These are phyloP conservation scores for Thecaphora frezii DNA, from an alignment of 1,284 basidiomycete species.

Conservation along the genomic window DNA sequence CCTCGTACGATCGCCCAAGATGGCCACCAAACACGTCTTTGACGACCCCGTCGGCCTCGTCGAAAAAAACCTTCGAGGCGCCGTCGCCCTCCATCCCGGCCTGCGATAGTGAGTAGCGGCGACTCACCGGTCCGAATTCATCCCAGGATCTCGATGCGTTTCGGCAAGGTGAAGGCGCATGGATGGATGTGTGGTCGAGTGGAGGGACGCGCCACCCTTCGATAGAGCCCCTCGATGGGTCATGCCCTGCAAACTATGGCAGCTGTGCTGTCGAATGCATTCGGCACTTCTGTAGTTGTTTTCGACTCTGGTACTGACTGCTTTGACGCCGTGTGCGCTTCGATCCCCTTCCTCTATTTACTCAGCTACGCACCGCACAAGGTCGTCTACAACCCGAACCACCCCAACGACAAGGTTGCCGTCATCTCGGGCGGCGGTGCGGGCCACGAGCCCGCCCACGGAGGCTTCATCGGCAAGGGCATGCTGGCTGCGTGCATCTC, in stretches of 20 bases:
- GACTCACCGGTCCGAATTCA: background rate
- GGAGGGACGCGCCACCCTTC: no score
- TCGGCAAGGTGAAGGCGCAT: no score
- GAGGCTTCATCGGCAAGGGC: constrained; percentile 60
- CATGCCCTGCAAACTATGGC: no score
- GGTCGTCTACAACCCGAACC: constrained; percentile 53
- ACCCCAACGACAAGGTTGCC: constrained; percentile 61
- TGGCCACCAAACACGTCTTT: constrained; percentile 58
- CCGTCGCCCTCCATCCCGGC: constrained; percentile 53
- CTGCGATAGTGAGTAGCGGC: constrained; percentile 44
- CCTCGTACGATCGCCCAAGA: constrained; percentile 10
- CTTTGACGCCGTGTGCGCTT: no score
- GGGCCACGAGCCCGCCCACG: constrained; percentile 62
- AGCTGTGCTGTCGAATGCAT: no score
- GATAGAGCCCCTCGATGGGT: no score
- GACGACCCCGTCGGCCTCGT: constrained; percentile 53
- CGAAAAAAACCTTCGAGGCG: constrained; percentile 51
- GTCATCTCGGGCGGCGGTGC: constrained; percentile 62
- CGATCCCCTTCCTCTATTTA: background rate
- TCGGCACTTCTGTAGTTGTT: no score
- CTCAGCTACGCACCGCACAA: constrained; percentile 52
- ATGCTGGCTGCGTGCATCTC: constrained; percentile 61
- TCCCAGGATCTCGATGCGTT: no score
- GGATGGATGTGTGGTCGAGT: no score
- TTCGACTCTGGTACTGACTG: no score